A percentile compares a stretch with the other conserved stretches of the same genome.
These are phyloP conservation scores for Blastomyces percursus DNA, from an alignment of 2,329 filamentous ascomycete genomes.

Conservation along the genomic window DNA sequence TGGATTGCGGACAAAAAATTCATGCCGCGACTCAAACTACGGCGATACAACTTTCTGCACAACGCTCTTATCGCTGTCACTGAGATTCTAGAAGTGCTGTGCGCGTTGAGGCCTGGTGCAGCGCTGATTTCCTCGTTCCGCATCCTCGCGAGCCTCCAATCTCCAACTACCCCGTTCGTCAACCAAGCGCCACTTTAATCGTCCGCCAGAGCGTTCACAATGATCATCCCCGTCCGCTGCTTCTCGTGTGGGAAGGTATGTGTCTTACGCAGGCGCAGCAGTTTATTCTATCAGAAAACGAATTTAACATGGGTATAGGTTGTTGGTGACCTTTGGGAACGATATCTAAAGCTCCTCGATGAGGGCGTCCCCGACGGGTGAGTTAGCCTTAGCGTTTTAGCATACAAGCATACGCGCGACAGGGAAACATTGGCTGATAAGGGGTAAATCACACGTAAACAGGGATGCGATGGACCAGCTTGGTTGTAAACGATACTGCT, in stretches of 20 bases:
- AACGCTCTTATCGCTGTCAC: not conserved
- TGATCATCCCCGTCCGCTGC: conserved; percentile 98
- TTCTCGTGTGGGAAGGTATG: conserved; percentile 97
- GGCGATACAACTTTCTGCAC: not conserved
- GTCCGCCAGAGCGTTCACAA: conserved; percentile 28
- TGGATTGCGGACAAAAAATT: not conserved
- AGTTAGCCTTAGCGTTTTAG: conserved; percentile 20
- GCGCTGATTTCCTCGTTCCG: not conserved
- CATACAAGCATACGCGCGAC: conserved; percentile 6
- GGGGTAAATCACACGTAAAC: conserved; percentile 11
- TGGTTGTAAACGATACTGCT: conserved; percentile 92
- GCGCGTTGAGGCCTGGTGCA: not conserved
- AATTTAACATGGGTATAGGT: conserved; percentile 49
- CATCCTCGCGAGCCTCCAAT: not conserved
- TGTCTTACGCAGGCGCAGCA: not conserved
- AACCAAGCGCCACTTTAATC: not conserved
- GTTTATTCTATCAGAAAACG: conserved; percentile 19
- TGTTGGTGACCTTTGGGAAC: conserved; percentile 93
- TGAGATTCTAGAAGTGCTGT: not conserved
- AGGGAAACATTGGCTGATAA: not conserved
- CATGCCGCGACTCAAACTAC: not conserved
- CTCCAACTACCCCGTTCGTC: not conserved
- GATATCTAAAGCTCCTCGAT: conserved; percentile 80
- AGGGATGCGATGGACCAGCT: conserved; percentile 96
- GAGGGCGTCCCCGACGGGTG: conserved; percentile 65